These are phyloP conservation scores for Lentinula guzmanii DNA, from an alignment of 768 basidiomycete species.

Conservation along the genomic window DNA sequence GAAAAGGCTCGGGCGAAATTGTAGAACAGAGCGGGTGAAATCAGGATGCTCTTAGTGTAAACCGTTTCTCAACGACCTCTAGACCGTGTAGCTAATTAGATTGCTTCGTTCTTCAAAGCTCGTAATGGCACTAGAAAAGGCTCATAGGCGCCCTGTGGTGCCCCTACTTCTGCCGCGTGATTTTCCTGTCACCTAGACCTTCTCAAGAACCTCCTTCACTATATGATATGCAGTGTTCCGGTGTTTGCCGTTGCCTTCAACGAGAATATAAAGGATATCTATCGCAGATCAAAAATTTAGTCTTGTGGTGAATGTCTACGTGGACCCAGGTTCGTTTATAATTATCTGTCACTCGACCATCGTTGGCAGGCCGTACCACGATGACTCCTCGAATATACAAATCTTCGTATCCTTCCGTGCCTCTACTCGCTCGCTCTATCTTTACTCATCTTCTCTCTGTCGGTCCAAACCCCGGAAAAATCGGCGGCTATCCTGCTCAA, in stretches of 20 bases:
- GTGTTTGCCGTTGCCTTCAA: too few relatives aligned
- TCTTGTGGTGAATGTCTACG: not conserved
- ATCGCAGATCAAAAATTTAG: not conserved
- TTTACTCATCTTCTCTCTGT: constrained; percentile 22
- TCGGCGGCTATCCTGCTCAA: constrained; percentile 21
- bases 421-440: constrained; percentile 21
- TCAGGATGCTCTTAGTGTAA: not conserved
- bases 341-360: not conserved
- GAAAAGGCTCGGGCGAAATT: not conserved
- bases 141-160: not conserved
- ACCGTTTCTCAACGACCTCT: not conserved
- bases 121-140: not conserved
- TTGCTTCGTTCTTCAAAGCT: too few relatives aligned
- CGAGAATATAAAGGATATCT: too few relatives aligned
- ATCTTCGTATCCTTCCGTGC: constrained; percentile 17
- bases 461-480: constrained; percentile 11
- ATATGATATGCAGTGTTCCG: too few relatives aligned
- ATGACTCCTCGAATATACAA: constrained; percentile 22
- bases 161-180: not conserved
- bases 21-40: not conserved
- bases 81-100: not conserved
- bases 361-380: not conserved
- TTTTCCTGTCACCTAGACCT: not conserved
- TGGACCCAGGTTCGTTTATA: not conserved
- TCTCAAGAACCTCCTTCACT: not conserved